Percentiles rank a stretch among this genome's conserved stretches.
These are phyloP conservation scores for Xylariaceae sp. DNA, from an alignment of 2,329 filamentous ascomycete species.

Conservation along the genomic window DNA sequence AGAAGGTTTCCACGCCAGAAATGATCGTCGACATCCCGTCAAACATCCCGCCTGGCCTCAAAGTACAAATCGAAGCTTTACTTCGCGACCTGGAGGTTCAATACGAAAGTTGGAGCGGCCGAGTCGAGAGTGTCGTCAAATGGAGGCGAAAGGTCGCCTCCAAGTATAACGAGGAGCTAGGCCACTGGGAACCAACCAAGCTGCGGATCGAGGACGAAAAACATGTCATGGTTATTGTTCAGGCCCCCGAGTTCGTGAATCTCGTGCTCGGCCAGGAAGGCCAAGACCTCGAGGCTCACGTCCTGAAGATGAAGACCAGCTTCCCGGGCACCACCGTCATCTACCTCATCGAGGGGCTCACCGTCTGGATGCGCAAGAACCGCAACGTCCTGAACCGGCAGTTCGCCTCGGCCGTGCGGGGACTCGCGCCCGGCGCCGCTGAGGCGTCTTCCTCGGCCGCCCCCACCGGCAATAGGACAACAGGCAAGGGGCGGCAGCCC, in stretches of 20 bases:
- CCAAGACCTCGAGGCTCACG: conserved; percentile 50
- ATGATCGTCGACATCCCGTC: conserved; percentile 69
- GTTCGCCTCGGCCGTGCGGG: conserved; percentile 58
- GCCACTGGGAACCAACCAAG: conserved; percentile 57
- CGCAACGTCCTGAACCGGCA: conserved; percentile 58
- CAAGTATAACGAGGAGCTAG: conserved; percentile 51
- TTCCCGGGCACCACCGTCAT: conserved; percentile 51
- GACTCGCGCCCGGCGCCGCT: conserved; percentile 27
- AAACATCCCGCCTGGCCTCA: conserved; percentile 41
- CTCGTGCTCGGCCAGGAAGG: conserved; percentile 42
- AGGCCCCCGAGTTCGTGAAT: conserved; percentile 58
- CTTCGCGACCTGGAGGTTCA: conserved; percentile 44
- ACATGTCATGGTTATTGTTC: conserved; percentile 54
- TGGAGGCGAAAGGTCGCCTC: conserved; percentile 64
- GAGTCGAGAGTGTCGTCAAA: conserved; percentile 47
- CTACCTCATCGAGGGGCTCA: conserved; percentile 66
- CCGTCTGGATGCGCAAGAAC: conserved; percentile 60
- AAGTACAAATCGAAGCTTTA: conserved; percentile 40
- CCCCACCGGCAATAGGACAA: conserved; percentile 21
- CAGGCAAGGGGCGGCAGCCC: conserved; percentile 33
- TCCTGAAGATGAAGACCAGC: conserved; percentile 43
- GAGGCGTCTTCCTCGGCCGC: conserved; percentile 16
- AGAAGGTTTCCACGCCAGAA: conserved; percentile 64
- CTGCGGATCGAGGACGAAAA: conserved; percentile 46
- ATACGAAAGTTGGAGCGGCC: conserved; percentile 35